Base-by-base conservation (phyloP, 352 stramenopile genomes). In the Phytophthora citrophthora region DNA sequence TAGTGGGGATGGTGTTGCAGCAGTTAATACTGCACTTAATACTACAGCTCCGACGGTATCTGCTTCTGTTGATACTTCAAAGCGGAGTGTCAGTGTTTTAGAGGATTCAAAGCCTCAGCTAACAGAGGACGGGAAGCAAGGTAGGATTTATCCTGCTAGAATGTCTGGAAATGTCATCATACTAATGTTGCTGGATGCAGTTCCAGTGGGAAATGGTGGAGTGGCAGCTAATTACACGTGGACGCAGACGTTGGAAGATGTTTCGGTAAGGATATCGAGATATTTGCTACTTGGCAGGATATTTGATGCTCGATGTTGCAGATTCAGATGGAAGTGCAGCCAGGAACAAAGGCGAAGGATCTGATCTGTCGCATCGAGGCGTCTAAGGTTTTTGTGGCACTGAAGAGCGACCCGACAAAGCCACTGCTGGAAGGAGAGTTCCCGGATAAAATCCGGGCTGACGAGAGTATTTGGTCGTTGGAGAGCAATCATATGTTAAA, bases 391-490 rank as follows among this genome's bases (percentile, higher is more conserved):
- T 95, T 88, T 59, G 88, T 98, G 7, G 73, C 70, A 16, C 52
- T 98, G 24, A 97, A 94, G 40, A 65, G 41, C 18, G 51, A 74
- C 15, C 50, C 46, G 4, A 54, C 26, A 3, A 68, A 24, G 1
- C 46, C 75, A 20, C 57, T 92, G 9, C 38, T 95, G 15, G 76
- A 99, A 61, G 97, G 91, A 45, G 70, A 93, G 0, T 76, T 99
- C 3, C 81, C 84, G 18, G 97, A 98, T 47, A 86, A 91, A 41
- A 91, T 99, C n/a, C 95, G 97, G 34, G 80, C 94, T 4, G 97
- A 99, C 68, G 97, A 99, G 69, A 98, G 93, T 54, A 89, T 99
- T 60, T 99, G 98, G 98, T 99, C 97, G 1, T 69, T 99, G 20
- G 86, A 96, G 34, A 79, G 59, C 57, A 80, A 76, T 12, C 63